Base-by-base conservation (phyloP, 1,284 basidiomycete species). In the Ustilago vetiveriae region DNA sequence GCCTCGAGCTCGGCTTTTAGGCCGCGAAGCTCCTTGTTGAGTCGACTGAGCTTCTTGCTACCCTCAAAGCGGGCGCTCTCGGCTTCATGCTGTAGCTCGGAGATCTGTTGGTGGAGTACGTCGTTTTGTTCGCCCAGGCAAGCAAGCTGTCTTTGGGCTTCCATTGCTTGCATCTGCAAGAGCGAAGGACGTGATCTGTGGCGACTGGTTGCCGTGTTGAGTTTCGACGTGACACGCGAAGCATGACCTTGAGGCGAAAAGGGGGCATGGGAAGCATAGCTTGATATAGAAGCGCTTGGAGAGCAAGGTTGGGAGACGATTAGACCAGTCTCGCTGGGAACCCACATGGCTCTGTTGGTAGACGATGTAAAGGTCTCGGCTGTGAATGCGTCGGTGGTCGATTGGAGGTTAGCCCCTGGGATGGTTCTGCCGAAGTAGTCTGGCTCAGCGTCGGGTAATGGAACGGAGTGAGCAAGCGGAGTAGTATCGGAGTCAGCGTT, bases 11-110 rank as follows among this genome's bases (percentile, higher is more conserved):
- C 76, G 26, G 54, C 72, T 35, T 67, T 67, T 45, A 79, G 62
- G 1, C 68, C 74, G 10, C 76, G 64, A 16, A 79, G 71, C 60
- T 79, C 76, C 33, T 63, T 58, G 40, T 73, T 70, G 46, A 79
- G 67, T 21, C 47, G 50, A 26, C 60, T 54, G 21, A 77, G 66
- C 40, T 44, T 65, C 29, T 64, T 63, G 48, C 73, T 57, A 17
- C 75, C 76, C 19, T 72, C 64, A 26, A 27, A 38, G 6, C 75
- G 66, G 5, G 74, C 69, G 29, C 46, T 53, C 30, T 77, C 75
- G 3, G 76, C 73, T 48, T 78, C 74, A 24, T 39, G 27, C 21
- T 77, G 74, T n/a, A 79, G 73, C 23, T 74, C 72, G 1, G 70
- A 64, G 24, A 78, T 66, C 37, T 78, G 75, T 32, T 59, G 64